These are phyloP conservation scores for Thinopyrum elongatum DNA, from an alignment of 176 grass and related monocot species.

Conservation along the genomic window DNA sequence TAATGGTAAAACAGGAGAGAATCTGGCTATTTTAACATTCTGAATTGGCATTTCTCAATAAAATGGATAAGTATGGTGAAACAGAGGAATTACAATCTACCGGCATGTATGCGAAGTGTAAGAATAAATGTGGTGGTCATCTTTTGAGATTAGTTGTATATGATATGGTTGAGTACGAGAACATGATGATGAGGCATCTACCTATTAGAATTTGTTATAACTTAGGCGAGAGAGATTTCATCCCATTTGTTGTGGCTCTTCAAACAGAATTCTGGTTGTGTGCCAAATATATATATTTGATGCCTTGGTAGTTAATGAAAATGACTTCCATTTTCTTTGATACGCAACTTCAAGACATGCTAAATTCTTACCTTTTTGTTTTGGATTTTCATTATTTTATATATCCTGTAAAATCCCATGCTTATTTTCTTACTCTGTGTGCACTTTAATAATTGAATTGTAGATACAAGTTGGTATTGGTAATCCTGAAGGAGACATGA, in stretches of 20 bases:
- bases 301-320: not conserved
- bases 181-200: not conserved
- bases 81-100: not conserved
- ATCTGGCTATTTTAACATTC: not conserved
- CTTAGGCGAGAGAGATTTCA: not conserved
- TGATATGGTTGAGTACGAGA: not conserved
- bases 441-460: constrained; percentile 13
- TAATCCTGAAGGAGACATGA: constrained; percentile 52
- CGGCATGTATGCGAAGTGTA: not conserved
- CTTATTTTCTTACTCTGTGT: constrained; percentile 14
- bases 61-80: not conserved
- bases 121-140: not conserved
- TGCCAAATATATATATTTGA: not conserved
- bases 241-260: constrained; percentile 2
- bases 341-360: not conserved
- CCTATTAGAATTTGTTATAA: not conserved
- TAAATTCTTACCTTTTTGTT: not conserved
- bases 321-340: constrained; percentile 4
- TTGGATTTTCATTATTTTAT: not conserved
- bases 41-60: not conserved
- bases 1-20: not conserved
- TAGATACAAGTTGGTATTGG: constrained; percentile 95
- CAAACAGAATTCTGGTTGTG: not conserved
- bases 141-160: not conserved
- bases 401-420: not conserved